These are phyloP conservation scores for Silene uniflora DNA, from an alignment of 148 eudicot species.

Conservation along the genomic window DNA sequence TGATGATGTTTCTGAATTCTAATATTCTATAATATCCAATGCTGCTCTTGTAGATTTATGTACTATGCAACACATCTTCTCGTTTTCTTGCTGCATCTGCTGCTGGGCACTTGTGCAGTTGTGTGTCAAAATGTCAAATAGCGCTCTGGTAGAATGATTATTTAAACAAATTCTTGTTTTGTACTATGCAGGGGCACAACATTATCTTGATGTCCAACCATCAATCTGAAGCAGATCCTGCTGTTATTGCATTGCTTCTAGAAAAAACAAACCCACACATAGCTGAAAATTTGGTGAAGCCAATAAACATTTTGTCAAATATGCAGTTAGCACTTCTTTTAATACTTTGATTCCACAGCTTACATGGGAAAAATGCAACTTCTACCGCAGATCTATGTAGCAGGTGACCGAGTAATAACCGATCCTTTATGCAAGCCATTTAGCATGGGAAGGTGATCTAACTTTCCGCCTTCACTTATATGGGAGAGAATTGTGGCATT, in stretches of 20 bases:
- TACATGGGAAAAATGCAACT: constrained; percentile 24
- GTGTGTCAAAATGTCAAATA: neutral
- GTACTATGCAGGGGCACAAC: constrained; percentile 73
- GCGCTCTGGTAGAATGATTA: neutral
- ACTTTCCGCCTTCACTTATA: neutral
- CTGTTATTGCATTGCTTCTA: constrained; percentile 77
- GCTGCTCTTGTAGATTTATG: neutral
- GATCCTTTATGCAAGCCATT: constrained; percentile 99
- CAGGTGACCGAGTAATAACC: constrained; percentile 93
- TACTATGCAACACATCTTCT: neutral
- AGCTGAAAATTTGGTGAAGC: constrained; percentile 70
- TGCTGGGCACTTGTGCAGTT: neutral
- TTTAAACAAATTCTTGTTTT: neutral
- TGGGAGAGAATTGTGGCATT: neutral
- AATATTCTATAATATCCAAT: neutral
- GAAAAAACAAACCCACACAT: constrained; percentile 62
- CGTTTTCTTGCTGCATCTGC: neutral
- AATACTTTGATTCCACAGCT: constrained; percentile 16
- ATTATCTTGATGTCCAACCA: constrained; percentile 94
- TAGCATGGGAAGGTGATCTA: constrained; percentile 95
- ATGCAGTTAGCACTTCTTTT: constrained; percentile 17
- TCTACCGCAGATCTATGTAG: constrained; percentile 69
- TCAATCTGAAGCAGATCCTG: constrained; percentile 99
- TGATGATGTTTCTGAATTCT: neutral
- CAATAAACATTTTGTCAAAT: constrained; percentile 15